Conservation (phyloP, 129 eudicot genomes). For the Chrysanthemum seticuspe region DNA sequence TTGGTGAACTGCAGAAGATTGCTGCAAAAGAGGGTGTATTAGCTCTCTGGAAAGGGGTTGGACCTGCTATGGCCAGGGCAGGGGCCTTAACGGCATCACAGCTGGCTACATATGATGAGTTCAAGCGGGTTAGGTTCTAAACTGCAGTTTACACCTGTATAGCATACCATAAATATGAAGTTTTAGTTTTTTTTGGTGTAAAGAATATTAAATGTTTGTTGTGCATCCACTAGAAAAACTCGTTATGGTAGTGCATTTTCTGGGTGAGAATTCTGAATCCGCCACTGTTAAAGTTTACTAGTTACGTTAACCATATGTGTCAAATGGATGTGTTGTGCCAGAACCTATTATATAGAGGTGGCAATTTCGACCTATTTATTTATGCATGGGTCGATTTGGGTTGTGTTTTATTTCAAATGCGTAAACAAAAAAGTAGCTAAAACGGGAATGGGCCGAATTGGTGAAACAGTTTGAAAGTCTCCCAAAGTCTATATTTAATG, state of each 20-base stretch:
- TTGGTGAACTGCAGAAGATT: constrained; percentile 61
- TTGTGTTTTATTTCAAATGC: not conserved
- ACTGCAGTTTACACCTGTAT: no score
- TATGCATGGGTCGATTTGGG: not conserved
- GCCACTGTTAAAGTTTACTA: not conserved
- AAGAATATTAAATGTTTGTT: no score
- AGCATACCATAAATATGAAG: no score
- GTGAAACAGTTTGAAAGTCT: not conserved
- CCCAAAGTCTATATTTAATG: not conserved
- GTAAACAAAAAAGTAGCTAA: not conserved
- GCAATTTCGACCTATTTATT: not conserved
- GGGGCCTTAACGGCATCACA: constrained; percentile 50
- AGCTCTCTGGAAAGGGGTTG: constrained; percentile 97
- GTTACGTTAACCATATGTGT: not conserved
- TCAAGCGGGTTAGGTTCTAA: no score
- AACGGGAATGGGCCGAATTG: not conserved
- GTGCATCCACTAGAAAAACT: not conserved
- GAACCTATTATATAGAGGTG: no score
- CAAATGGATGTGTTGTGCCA: not conserved
- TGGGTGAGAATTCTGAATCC: not conserved
- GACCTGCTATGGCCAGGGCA: constrained; percentile 81
- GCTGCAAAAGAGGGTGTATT: constrained; percentile 64
- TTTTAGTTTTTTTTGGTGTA: no score
- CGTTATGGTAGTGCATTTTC: not conserved
- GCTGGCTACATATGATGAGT: constrained; percentile 61